Evolutionary conservation across 2,329 filamentous ascomycete genomes (phyloP), one percentile per base, ranked within the genome.

Genomic region (Didymosphaeria variabile): DNA sequence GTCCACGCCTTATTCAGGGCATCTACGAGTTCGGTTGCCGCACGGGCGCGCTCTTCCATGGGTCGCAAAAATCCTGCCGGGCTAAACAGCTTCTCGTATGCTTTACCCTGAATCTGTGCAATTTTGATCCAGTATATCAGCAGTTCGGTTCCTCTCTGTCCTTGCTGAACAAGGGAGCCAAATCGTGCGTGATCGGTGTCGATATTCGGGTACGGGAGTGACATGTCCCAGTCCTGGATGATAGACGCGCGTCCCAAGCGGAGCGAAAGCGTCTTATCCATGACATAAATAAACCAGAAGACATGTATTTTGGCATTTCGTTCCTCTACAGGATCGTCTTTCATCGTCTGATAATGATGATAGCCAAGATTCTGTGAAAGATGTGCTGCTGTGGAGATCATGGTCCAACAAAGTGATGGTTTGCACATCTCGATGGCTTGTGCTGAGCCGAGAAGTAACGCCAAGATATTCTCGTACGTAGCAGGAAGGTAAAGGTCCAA

Each of bases 211-310:
- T 58, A 65, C 19, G 61, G 74, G 15, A 75, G 55, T 9, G 69
- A 74, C 51, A 79, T 77, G 38, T 80, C 78, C 69, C 75, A 79
- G 49, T 80, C 78, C 55, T 79, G 78, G 29, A 79, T 73, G 10
- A 70, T 61, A 17, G 75, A 72, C 8, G 78, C 75, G 7, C 77
- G 73, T 15, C 78, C 78, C 10, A 79, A 58, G 12, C 76, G 71
- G 8, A 80, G 66, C 1, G 77, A 79, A 9, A 80, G 67, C 7
- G 69, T 77, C 60, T 79, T 80, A 57, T 80, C 78, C 49, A 78
- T 69, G 56, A 75, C 69, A 54, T 79, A 80, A 4, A 78, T 74
- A 62, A 72, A 74, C 76, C 75, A 79, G 52, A 80, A 79, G 1
- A 70, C 62, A 26, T 76, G 67, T 1, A 74, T 66, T 46, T 78